Percentiles rank a stretch among this genome's conserved stretches.
These are phyloP conservation scores for Colletotrichum chlorophyti DNA, from an alignment of 2,329 filamentous ascomycete species.

Conservation along the genomic window DNA sequence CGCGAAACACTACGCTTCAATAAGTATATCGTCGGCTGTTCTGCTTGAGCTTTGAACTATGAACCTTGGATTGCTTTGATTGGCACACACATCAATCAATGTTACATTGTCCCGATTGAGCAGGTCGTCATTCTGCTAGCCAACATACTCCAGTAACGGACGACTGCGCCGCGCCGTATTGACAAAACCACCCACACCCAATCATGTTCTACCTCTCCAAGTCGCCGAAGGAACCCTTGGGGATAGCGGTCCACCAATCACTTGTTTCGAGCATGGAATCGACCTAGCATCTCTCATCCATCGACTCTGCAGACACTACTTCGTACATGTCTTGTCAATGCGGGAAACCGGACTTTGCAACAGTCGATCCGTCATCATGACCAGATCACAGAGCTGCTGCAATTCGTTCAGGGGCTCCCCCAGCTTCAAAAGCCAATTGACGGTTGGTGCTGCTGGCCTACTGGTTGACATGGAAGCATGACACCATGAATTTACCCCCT, in stretches of 20 bases:
- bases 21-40: no score
- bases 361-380: background rate
- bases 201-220: background rate
- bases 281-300: background rate
- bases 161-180: slow-evolving; percentile 9
- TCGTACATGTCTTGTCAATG: background rate
- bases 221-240: background rate
- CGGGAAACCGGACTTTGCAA: background rate
- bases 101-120: slow-evolving; percentile 11
- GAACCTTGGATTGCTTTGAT: background rate
- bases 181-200: background rate
- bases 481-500: slow-evolving; percentile 1
- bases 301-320: background rate
- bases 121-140: slow-evolving; percentile 9
- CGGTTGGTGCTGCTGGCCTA: background rate
- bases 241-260: slow-evolving; percentile 13
- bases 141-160: no score
- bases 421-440: no score
- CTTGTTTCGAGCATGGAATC: background rate
- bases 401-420: no score
- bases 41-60: no score
- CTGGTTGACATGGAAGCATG: slow-evolving; percentile 10
- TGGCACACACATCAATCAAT: background rate
- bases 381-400: background rate
- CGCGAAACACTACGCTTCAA: no score